Base-by-base conservation (phyloP, 2,329 filamentous ascomycete species). In the Phaeoacremonium minimum region DNA sequence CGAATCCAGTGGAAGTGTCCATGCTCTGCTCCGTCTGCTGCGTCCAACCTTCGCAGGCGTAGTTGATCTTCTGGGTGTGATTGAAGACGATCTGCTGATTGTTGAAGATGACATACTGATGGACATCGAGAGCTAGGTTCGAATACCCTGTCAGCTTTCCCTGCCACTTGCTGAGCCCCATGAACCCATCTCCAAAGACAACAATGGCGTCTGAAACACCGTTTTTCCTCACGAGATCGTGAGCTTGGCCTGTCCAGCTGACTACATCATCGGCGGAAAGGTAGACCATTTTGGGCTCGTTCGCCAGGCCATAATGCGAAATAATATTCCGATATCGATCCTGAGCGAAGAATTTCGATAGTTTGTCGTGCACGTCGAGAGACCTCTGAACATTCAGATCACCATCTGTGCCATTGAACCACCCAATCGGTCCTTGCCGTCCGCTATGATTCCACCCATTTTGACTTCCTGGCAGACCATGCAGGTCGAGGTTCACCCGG, bases 61-160 rank as follows among this genome's bases (percentile, higher is more conserved):
- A 94, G 42, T 84, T 71, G 39, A 97, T 74, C 65, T 96, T 96
- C 47, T 83, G 75, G 37, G 82, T 73, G 66, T 97, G 93, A 38
- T 83, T 83, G 53, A 85, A 83, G 32, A 79, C 76, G 53, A 98
- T 85, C 60, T 95, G 87, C 46, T 85, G 81, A 28, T 79, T 78
- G 71, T 98, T 96, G 75, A 98, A 98, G 60, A 96, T 96, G 53
- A 95, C 87, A 61, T 98, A 98, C 61, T 97, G 91, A 64, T 98
- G 93, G 26, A 94, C 93, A 62, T 98, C 93, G n/a, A 98, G 78
- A 14, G 95, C 77, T 46, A 97, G 70, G 45, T 82, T 76, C 32
- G 83, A 71, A 53, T 85, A 75, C 15, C 74, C 71, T 47, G 84
- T 77, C 48, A 97, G 75, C 57, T 85, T 74, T 28, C 87, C 87